Base-by-base conservation (phyloP, 345 rosid species). In the Kandelia obovata region DNA sequence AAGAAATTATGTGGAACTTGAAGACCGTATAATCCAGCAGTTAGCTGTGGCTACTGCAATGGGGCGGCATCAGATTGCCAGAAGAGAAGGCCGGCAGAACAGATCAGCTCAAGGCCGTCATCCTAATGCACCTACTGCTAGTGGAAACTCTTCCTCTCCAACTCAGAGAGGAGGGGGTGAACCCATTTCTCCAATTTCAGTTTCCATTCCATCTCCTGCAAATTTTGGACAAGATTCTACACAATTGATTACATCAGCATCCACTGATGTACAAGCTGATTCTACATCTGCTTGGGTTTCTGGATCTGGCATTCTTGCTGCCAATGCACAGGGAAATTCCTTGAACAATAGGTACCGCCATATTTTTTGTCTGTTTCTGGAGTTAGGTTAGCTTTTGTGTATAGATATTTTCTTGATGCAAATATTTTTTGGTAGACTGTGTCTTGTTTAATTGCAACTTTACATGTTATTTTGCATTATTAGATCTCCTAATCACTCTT, bases 11-110 rank as follows among this genome's bases (percentile, higher is more conserved):
- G 81, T 88, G 60, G 99, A 95, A 64, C 92, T 95, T 75, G 98
- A 95, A 82, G 99, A 95, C 78, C 88, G 92, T 37, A 90, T 95
- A 73, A 87, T 95, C 68, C 98, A 92, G 89, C 99, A 95, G 79
- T 75, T 95, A 64, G 94, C 98, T 52, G 92, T 96, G 1, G 97
- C 98, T 43, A 92, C 99, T 49, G 97, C 98, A 71, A 95, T 90
- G 93, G 99, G 99, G 11, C 87, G 93, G 69, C 91, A 89, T 39
- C 96, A 87, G 58, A 79, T 88, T 72, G 77, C 82, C 61, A 83
- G 93, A 81, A 92, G 99, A 86, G 98, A 88, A 71, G 85, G 92
- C 57, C 89, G 86, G 75, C 85, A 96, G 73, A 87, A 78, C 70
- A 84, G 97, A 72, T 80, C 91, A 67, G 72, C 70, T 76, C 96